phyloP scores from a whole-genome alignment of 169 alveolate genomes.

The Plasmodium yoelii region DNA sequence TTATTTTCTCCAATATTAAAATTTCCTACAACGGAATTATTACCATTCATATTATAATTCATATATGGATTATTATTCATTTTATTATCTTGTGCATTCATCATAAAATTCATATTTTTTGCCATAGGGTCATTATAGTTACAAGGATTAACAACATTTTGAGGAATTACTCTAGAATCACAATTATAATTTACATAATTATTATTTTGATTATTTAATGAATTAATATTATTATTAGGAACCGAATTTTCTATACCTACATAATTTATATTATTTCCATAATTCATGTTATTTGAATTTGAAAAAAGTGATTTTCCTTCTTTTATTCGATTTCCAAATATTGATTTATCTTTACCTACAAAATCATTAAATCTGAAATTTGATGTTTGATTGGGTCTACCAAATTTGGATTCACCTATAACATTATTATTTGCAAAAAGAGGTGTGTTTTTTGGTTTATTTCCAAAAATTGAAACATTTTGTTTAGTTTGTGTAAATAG shows the following conservation, averaged over 20 bases:
- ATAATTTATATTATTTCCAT: neutral
- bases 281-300: neutral
- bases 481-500: constrained; percentile 39
- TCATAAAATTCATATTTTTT: neutral
- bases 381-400: neutral
- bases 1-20: too few species aligned
- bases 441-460: constrained; percentile 32
- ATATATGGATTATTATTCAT: neutral
- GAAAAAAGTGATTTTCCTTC: constrained; percentile 56
- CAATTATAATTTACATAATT: constrained; percentile 7
- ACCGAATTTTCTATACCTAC: too few species aligned
- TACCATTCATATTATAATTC: neutral
- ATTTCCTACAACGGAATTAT: neutral
- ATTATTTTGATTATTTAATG: neutral
- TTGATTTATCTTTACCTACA: constrained; percentile 64
- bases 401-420: neutral
- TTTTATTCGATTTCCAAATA: constrained; percentile 69
- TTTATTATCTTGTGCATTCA: neutral
- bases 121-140: neutral
- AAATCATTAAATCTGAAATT: constrained; percentile 34
- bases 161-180: constrained; percentile 3
- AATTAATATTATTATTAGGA: too few species aligned
- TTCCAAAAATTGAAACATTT: constrained; percentile 64
- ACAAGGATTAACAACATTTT: neutral
- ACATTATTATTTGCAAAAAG: constrained; percentile 26